Evolutionary conservation across 2,329 filamentous ascomycete species (phyloP), one percentile per base, ranked within the genome.

Genomic region (Colletotrichum zoysiae): DNA sequence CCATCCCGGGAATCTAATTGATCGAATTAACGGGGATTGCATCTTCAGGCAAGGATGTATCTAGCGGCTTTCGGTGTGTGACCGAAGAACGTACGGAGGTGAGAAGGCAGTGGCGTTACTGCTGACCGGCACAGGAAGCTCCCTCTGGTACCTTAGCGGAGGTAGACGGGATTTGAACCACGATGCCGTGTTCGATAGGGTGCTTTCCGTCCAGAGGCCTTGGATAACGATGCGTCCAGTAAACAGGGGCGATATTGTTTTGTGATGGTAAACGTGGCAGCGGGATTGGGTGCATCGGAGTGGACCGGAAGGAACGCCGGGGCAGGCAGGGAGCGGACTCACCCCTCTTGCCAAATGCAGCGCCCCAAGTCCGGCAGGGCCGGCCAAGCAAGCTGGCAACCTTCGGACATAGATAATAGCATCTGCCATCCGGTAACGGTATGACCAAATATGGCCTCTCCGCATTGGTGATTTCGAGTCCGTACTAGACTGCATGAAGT

Each of bases 31-130:
- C 23, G 40, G 12, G 58, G 44, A 12, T 48, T 26, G 30, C n/a
- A 53, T 63, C 35, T 44, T 42, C 58, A 63, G 44, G 18, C 44
- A 53, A 40, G n/a, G 8, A 40, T 38, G 53, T 7, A 9, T 44
- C 33, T 48, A 18, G 65, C 30, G 53, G 51, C 20, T 26, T 38
- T 35, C n/a, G 55, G 30, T n/a, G 58, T 23, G 33, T 56, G 57
- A 16, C 48, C 44, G 58, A 48, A 60, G 70, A 60, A 63, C 48
- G 57, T n/a, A 38, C 16, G 46, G 59, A 66, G 35, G 26, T 12
- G 33, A 20, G 46, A 51, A 56, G 59, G 58, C 57, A 51, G 63
- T 70, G 63, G 67, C 67, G 56, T n/a, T 51, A 40, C 46, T 44
- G 65, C 65, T 71, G 59, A 69, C 70, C 62, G 12, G 56, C 56